Conservation (phyloP, 495 filamentous ascomycete genomes). For the Aspergillus haitiensis region DNA sequence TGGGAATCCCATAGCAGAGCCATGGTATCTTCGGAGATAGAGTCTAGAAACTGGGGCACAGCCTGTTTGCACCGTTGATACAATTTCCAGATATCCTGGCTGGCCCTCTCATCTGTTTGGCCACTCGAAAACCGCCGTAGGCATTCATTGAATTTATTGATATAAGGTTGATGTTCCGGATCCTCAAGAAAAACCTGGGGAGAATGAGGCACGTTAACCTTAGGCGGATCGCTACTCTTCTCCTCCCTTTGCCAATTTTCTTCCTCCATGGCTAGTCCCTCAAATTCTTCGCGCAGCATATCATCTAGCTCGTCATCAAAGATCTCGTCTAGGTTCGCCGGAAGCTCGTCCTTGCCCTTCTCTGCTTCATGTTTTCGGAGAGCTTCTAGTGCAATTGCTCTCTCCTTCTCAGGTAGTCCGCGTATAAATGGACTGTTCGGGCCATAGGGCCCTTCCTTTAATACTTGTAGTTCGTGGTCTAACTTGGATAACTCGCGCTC, state of each 20-base stretch:
- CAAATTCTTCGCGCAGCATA: constrained; percentile 45
- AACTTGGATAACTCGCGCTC: constrained; percentile 50
- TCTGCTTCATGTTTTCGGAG: constrained; percentile 44
- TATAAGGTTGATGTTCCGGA: constrained; percentile 34
- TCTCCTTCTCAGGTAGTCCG: constrained; percentile 41
- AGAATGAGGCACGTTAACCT: constrained; percentile 23
- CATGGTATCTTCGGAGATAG: constrained; percentile 39
- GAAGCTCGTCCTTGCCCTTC: constrained; percentile 26
- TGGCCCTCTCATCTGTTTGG: constrained; percentile 27
- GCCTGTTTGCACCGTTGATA: constrained; percentile 47
- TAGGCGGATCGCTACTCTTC: constrained; percentile 24
- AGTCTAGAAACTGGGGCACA: constrained; percentile 38
- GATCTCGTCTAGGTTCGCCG: constrained; percentile 36
- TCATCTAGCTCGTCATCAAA: constrained; percentile 50
- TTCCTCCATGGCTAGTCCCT: constrained; percentile 41
- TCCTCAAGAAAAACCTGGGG: constrained; percentile 28
- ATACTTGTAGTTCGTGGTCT: constrained; percentile 54
- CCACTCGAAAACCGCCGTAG: constrained; percentile 30
- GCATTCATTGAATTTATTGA: constrained; percentile 34
- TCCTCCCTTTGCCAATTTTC: constrained; percentile 36
- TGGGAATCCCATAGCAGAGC: constrained; percentile 48
- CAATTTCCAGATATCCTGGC: constrained; percentile 46
- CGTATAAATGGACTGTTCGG: constrained; percentile 46
- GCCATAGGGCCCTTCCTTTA: constrained; percentile 44
- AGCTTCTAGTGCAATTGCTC: constrained; percentile 43